Percentiles rank a stretch among this genome's conserved stretches.
Conservation (phyloP, 129 eudicot genomes). For the Pulicaria dysenterica region DNA sequence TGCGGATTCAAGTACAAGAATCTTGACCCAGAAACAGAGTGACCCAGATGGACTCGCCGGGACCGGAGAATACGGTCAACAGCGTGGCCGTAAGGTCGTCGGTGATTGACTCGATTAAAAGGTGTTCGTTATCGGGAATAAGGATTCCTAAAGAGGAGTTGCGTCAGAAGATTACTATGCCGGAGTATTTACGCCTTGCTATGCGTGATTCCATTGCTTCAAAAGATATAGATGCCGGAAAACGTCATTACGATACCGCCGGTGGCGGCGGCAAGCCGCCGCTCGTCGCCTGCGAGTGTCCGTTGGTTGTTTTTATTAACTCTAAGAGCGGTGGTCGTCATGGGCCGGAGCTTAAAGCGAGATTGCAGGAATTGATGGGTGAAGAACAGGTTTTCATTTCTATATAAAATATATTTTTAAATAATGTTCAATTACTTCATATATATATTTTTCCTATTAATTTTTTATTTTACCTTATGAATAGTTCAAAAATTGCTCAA, state of each 20-base stretch:
- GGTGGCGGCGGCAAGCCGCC: conserved; percentile 18
- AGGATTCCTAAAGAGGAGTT: conserved; percentile 67
- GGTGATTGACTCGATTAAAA: conserved; percentile 59
- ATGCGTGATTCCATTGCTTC: conserved; percentile 55
- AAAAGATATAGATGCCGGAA: conserved; percentile 46
- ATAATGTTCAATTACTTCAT: not conserved
- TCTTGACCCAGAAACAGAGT: conserved; percentile 17
- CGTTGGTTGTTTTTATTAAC: conserved; percentile 81
- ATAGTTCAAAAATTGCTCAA: no score
- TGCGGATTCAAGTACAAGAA: not conserved
- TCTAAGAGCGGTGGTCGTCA: conserved; percentile 90
- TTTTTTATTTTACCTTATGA: no score
- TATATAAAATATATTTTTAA: not conserved
- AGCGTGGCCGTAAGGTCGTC: conserved; percentile 46
- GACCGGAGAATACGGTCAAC: conserved; percentile 31
- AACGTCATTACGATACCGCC: conserved; percentile 24
- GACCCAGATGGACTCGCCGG: conserved; percentile 39
- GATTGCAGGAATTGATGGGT: conserved; percentile 80
- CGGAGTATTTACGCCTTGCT: conserved; percentile 70
- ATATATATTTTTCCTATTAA: not conserved
- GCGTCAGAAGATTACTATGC: conserved; percentile 51
- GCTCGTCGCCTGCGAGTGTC: conserved; percentile 44
- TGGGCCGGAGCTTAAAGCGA: conserved; percentile 67
- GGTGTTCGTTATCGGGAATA: conserved; percentile 58
- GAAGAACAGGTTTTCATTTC: conserved; percentile 68